Evolutionary conservation across 768 basidiomycete genomes (phyloP).

Genomic region (Leccinum rimulosum): DNA sequence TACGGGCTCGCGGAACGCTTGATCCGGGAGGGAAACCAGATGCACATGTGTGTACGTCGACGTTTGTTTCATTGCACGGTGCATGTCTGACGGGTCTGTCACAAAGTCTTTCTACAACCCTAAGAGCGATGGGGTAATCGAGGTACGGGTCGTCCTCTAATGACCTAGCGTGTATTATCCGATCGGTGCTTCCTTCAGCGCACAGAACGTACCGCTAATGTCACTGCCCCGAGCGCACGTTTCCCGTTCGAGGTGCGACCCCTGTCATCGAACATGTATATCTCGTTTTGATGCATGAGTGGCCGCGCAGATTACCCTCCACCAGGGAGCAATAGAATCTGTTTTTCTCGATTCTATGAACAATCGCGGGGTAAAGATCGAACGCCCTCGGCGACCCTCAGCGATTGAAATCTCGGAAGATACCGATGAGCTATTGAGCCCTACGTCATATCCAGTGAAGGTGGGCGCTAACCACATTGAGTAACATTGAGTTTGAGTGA

Average conservation of each 20-base stretch:
- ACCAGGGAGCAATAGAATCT: not conserved
- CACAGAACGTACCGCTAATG: not conserved
- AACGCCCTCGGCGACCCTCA: not conserved
- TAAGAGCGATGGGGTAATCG: not conserved
- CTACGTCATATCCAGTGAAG: not conserved
- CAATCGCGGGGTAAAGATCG: not conserved
- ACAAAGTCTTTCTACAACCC: not conserved
- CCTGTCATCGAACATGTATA: not conserved
- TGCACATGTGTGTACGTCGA: not conserved
- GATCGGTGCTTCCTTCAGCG: not conserved
- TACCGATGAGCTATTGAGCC: not conserved
- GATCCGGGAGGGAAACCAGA: not conserved
- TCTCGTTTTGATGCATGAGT: not conserved
- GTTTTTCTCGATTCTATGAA: not conserved
- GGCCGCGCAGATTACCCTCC: not conserved
- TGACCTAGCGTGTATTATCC: not conserved
- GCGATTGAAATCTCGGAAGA: not conserved
- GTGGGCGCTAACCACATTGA: not conserved
- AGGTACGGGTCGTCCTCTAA: not conserved
- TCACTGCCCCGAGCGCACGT: not conserved
- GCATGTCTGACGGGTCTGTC: not conserved
- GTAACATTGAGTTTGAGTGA: too few relatives aligned
- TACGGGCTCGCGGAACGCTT: not conserved
- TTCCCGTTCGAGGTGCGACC: not conserved
- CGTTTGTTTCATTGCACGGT: not conserved